Evolutionary conservation across 2,329 filamentous ascomycete species (phyloP), one percentile per base, ranked within the genome.

Genomic region (Diaporthe vaccinii): DNA sequence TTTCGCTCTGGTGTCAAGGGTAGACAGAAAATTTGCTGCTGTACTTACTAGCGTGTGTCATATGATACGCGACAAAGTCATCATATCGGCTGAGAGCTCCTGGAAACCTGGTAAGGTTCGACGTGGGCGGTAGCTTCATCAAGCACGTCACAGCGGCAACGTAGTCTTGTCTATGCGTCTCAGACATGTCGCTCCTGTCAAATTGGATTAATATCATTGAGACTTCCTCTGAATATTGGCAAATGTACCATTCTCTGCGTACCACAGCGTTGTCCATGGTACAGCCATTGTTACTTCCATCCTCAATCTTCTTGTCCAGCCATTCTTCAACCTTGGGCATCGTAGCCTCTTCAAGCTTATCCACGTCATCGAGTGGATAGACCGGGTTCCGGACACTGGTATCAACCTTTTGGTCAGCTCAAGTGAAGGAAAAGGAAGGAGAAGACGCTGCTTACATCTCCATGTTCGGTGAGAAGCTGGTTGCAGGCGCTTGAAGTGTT

Each of bases 51-150:
- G 76, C 78, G 53, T 78, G 79, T 9, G 79, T 82, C 77, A 83
- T 81, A 68, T 83, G 81, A 31, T 79, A 80, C n/a, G 80, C 81
- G 9, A 82, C 80, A 61, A 83, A 83, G 76, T 83, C 82, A 71
- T 83, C 82, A 58, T 78, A 83, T 17, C 79, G 78, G 68, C 75
- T 81, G 49, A 77, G 72, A 2, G 78, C 80, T 14, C 81, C 82
- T 0, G 82, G 80, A 36, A 80, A 79, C 41, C 76, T 58, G 39
- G 76, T 77, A 46, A 78, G 78, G 69, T 77, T 76, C 3, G 78
- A 74, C 59, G 78, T 76, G 61, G 79, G 67, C 5, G 81, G 80
- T 22, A 76, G 57, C 49, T 79, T 80, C 79, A 80, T 80, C n/a
- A 82, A 78, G 57, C 81, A 82, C 62, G 75, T 75, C 12, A 80